Evolutionary conservation across 495 filamentous ascomycete genomes (phyloP), one percentile per base, ranked within the genome.

Genomic region (Rusavskia elegans): DNA sequence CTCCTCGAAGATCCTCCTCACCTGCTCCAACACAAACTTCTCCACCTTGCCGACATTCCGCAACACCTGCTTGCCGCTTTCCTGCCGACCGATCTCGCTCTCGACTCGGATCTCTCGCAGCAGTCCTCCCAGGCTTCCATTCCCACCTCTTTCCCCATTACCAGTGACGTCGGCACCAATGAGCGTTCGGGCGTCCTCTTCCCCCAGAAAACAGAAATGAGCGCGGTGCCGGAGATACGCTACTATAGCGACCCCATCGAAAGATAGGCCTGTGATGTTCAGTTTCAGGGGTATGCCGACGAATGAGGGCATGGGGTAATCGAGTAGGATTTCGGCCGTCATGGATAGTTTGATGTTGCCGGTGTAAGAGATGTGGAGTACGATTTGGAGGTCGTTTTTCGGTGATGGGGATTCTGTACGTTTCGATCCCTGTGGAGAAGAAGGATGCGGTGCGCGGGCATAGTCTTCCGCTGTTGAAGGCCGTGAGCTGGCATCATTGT

Each of bases 21-120:
- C 92, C 64, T 97, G 93, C 63, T 95, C 90, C 21, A 98, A 75
- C 45, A 98, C 87, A 63, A 98, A 98, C 55, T 87, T 82, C 70
- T 98, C 92, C 37, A 98, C 92, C 70, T 98, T 98, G 17, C 93
- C 89, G 37, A 98, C 89, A 66, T 98, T 98, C 72, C 95, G 97
- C 27, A 98, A 68, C 32, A 89, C 88, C 66, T 94, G 89, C 67
- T 89, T 94, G 30, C 87, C 87, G 53, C 85, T 82, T 60, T 88
- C 88, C 58, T 85, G 80, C 61, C 90, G 78, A 2, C 92, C 92
- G 62, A 98, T 98, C 69, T 96, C 93, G 62, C 89, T 97, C 61
- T 98, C 92, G 2, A 98, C 92, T 52, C 83, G 78, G 55, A 97
- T 94, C 66, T 97, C 87, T 67, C 89, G 83, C 49, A 97, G 65